Evolutionary conservation across 345 rosid species (phyloP).

Genomic region (Linum usitatissimum): DNA sequence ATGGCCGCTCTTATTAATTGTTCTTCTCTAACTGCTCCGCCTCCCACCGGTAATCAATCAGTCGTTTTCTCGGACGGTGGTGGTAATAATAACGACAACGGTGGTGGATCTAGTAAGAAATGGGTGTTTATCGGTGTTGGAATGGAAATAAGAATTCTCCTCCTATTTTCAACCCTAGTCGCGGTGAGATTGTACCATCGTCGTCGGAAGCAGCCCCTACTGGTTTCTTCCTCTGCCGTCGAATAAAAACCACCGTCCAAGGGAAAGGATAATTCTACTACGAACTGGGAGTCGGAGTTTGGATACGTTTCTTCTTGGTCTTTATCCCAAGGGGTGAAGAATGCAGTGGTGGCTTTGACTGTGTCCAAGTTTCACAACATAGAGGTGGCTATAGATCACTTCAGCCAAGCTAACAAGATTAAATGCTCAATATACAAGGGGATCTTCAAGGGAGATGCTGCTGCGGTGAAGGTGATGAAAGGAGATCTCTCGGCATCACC

Average conservation of each 20-base stretch:
- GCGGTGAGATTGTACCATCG: background rate
- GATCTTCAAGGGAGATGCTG: slow-evolving; percentile 54
- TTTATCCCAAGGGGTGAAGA: slow-evolving; percentile 31
- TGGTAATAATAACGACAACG: slow-evolving; percentile 5
- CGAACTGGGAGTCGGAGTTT: slow-evolving; percentile 12
- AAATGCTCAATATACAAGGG: slow-evolving; percentile 60
- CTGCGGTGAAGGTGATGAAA: slow-evolving; percentile 73
- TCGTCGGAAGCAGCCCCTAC: background rate
- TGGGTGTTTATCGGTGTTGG: slow-evolving; percentile 53
- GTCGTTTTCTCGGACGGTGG: slow-evolving; percentile 6
- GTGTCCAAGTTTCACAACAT: slow-evolving; percentile 50
- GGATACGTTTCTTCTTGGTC: slow-evolving; percentile 28
- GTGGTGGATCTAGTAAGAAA: slow-evolving; percentile 22
- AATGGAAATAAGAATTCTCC: slow-evolving; percentile 33
- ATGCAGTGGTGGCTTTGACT: slow-evolving; percentile 54
- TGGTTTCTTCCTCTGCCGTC: background rate
- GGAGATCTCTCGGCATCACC: slow-evolving; percentile 46
- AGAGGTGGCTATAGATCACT: slow-evolving; percentile 43
- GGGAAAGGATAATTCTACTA: background rate
- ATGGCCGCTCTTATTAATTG: slow-evolving; percentile 7
- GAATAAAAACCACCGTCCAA: background rate
- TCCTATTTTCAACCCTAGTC: slow-evolving; percentile 17
- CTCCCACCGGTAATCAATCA: slow-evolving; percentile 6
- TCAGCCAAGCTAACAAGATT: slow-evolving; percentile 48
- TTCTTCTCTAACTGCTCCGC: slow-evolving; percentile 28